phyloP scores from a whole-genome alignment of 805 yeast species.

The Candida adriatica region DNA sequence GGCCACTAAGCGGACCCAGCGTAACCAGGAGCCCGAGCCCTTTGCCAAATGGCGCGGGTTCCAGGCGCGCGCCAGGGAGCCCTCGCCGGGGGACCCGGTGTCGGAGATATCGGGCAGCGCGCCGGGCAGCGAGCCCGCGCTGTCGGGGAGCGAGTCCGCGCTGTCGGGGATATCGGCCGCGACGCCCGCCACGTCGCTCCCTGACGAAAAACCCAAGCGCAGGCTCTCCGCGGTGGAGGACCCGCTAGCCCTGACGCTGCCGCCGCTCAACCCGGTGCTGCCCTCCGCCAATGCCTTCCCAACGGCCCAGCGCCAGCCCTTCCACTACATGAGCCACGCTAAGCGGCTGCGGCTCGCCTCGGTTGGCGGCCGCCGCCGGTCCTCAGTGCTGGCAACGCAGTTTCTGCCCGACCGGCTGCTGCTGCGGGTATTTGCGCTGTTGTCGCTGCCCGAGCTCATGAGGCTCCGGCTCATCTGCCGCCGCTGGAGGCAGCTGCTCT shows the following conservation, averaged over 20 bases:
- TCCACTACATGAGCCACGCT: constrained; percentile 49
- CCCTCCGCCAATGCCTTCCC: constrained; percentile 32
- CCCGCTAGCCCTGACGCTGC: constrained; percentile 24
- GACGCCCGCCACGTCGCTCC: too few species aligned
- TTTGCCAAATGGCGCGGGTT: constrained; percentile 23
- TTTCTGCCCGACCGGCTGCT: constrained; percentile 57
- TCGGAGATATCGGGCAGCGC: constrained; percentile 2
- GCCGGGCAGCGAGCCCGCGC: constrained; percentile 1
- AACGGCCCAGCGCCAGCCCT: constrained; percentile 24
- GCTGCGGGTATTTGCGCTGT: constrained; percentile 42
- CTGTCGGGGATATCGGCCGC: too few species aligned
- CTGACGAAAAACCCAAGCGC: too few species aligned
- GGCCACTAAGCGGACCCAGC: constrained; percentile 43
- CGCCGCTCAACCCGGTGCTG: constrained; percentile 34
- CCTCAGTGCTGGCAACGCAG: constrained; percentile 51
- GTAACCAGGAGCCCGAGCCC: constrained; percentile 19
- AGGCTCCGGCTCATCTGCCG: constrained; percentile 49
- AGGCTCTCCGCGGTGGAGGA: too few species aligned
- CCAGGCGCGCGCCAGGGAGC: constrained; percentile 6
- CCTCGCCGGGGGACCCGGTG: constrained; percentile 3
- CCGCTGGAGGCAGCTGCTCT: constrained; percentile 62
- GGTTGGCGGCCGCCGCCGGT: constrained; percentile 42
- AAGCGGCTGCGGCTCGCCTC: constrained; percentile 44
- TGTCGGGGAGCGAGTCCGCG: too few species aligned
- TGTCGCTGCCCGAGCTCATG: constrained; percentile 57